These are phyloP conservation scores for Anthoceros angustus DNA, from an alignment of 225 moss, liverwort and hornwort genomes.

Conservation along the genomic window DNA sequence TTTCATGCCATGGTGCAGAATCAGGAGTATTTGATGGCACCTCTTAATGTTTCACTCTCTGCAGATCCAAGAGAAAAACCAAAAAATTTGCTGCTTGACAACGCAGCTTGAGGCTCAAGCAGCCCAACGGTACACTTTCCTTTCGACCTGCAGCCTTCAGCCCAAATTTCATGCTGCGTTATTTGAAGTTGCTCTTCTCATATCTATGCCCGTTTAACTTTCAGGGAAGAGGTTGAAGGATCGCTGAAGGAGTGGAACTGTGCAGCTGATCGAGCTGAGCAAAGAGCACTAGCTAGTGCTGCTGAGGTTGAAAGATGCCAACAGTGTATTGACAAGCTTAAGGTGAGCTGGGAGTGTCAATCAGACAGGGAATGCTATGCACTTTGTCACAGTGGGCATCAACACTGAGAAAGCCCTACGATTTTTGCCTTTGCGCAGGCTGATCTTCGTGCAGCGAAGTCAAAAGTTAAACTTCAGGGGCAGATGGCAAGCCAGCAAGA, in stretches of 20 bases:
- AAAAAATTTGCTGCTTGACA: constrained; percentile 55
- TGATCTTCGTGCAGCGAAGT: constrained; percentile 77
- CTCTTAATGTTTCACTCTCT: background rate
- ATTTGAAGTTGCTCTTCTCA: too few species aligned
- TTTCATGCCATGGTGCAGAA: background rate
- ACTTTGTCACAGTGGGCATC: background rate
- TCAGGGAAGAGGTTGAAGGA: constrained; percentile 56
- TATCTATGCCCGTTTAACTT: background rate
- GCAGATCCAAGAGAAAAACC: constrained; percentile 90
- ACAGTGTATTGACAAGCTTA: constrained; percentile 87
- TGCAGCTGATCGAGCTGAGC: constrained; percentile 84
- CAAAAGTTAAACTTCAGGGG: constrained; percentile 92
- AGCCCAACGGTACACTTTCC: constrained; percentile 45
- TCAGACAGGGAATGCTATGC: background rate
- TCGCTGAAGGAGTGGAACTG: constrained; percentile 80
- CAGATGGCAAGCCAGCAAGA: constrained; percentile 90
- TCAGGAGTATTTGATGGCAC: background rate
- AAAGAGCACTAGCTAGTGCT: constrained; percentile 54
- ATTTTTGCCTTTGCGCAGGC: constrained; percentile 24
- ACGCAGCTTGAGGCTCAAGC: constrained; percentile 53
- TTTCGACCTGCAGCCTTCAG: background rate
- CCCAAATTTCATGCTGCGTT: background rate
- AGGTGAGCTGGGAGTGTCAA: constrained; percentile 21
- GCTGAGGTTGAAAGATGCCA: constrained; percentile 74
- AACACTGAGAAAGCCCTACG: background rate